phyloP scores from a whole-genome alignment of 2,329 filamentous ascomycete species.

The Hymenoscyphus occultus region DNA sequence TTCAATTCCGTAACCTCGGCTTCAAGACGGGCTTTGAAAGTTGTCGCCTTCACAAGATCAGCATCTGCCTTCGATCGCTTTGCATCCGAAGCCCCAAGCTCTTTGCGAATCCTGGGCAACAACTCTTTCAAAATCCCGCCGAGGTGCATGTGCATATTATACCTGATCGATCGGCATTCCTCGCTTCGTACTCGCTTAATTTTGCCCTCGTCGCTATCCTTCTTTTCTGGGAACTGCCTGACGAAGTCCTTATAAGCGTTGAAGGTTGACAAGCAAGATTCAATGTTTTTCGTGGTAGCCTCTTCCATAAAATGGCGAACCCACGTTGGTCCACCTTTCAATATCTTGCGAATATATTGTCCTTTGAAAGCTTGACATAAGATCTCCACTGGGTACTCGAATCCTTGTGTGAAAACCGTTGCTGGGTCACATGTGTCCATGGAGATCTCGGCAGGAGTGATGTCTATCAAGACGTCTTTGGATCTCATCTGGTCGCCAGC shows the following conservation, averaged over 20 bases:
- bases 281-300: neutral
- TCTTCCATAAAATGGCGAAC: neutral
- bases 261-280: neutral
- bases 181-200: neutral
- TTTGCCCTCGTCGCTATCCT: neutral
- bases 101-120: neutral
- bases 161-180: neutral
- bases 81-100: neutral
- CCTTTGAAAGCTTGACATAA: neutral
- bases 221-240: neutral
- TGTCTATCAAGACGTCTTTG: neutral
- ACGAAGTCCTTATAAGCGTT: no score
- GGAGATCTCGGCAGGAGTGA: neutral
- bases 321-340: neutral
- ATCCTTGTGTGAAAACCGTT: neutral
- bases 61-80: neutral
- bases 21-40: neutral
- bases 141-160: neutral
- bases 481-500: neutral
- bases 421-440: neutral
- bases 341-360: neutral
- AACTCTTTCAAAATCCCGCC: neutral
- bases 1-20: neutral
- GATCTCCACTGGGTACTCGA: neutral
- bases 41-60: neutral